phyloP scores from a whole-genome alignment of 345 rosid species.

The Tarenaya hassleriana region DNA sequence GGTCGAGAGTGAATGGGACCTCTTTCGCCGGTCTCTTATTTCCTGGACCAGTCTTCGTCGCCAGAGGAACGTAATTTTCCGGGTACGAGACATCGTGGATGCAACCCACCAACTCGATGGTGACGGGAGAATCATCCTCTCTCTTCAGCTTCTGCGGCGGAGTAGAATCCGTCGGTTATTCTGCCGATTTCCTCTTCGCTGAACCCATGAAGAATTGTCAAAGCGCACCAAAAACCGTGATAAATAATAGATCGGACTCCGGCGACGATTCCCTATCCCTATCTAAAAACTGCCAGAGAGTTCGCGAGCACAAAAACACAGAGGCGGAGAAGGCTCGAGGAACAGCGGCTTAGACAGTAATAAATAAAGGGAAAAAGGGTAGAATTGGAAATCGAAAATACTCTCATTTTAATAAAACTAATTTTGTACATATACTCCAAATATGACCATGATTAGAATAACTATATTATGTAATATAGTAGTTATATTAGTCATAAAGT shows the following conservation, averaged over 20 bases:
- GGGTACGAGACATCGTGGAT: slow-evolving; percentile 85
- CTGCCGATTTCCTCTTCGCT: slow-evolving; percentile 52
- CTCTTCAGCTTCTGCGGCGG: slow-evolving; percentile 42
- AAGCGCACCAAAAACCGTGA: neutral
- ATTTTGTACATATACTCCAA: too few relatives aligned
- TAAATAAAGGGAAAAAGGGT: too few relatives aligned
- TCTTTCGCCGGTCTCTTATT: slow-evolving; percentile 67
- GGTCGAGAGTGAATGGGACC: slow-evolving; percentile 84
- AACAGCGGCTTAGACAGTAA: too few relatives aligned
- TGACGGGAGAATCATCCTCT: slow-evolving; percentile 28
- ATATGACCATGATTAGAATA: too few relatives aligned
- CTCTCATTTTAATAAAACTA: too few relatives aligned
- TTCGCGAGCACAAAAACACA: too few relatives aligned
- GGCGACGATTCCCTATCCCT: neutral
- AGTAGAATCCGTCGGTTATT: slow-evolving; percentile 31
- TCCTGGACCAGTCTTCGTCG: slow-evolving; percentile 20
- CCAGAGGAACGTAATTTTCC: slow-evolving; percentile 47
- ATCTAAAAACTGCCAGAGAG: too few relatives aligned
- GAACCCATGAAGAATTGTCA: slow-evolving; percentile 37
- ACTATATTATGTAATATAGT: too few relatives aligned
- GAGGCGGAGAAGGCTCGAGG: too few relatives aligned
- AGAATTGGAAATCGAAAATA: too few relatives aligned
- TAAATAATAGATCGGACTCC: neutral
- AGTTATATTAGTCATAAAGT: too few relatives aligned
- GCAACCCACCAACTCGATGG: slow-evolving; percentile 43